These are phyloP conservation scores for Fusarium illudens DNA, from an alignment of 2,329 filamentous ascomycete genomes.

Conservation along the genomic window DNA sequence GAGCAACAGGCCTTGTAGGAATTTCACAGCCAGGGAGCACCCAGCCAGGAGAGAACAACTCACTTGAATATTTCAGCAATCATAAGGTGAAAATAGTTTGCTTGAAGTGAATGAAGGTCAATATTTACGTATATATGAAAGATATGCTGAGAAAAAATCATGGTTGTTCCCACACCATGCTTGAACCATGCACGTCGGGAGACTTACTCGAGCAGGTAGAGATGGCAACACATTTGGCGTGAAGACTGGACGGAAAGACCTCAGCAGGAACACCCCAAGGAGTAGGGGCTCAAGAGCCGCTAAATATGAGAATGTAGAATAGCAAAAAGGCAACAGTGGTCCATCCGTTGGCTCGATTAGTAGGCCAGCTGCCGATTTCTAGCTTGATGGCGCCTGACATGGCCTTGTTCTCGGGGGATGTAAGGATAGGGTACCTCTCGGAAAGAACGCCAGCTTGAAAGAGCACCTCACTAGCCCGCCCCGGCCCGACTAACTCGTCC, in stretches of 20 bases:
- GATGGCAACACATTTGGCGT: not conserved
- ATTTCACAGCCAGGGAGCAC: too few relatives aligned
- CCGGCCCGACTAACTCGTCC: too few relatives aligned
- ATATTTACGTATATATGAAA: not conserved
- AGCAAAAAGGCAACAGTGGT: slow-evolving; percentile 46
- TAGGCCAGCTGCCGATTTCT: slow-evolving; percentile 28
- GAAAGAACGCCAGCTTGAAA: not conserved
- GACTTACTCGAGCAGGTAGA: not conserved
- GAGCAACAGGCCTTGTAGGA: too few relatives aligned
- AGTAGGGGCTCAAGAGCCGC: slow-evolving; percentile 63
- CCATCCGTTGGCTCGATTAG: slow-evolving; percentile 39
- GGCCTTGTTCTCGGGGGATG: not conserved
- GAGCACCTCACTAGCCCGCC: too few relatives aligned
- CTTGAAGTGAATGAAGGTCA: not conserved
- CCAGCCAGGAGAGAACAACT: too few relatives aligned
- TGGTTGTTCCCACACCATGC: not conserved
- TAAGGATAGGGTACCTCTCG: not conserved
- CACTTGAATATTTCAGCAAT: too few relatives aligned
- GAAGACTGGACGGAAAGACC: not conserved
- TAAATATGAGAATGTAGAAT: slow-evolving; percentile 68
- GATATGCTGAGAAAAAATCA: not conserved
- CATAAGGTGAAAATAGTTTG: not conserved
- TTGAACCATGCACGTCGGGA: not conserved
- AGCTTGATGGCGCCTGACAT: not conserved
- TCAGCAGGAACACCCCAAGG: slow-evolving; percentile 29